Percentiles rank a stretch among this genome's conserved stretches.
Conservation (phyloP, 768 basidiomycete species). For the Termitomyces sp. region DNA sequence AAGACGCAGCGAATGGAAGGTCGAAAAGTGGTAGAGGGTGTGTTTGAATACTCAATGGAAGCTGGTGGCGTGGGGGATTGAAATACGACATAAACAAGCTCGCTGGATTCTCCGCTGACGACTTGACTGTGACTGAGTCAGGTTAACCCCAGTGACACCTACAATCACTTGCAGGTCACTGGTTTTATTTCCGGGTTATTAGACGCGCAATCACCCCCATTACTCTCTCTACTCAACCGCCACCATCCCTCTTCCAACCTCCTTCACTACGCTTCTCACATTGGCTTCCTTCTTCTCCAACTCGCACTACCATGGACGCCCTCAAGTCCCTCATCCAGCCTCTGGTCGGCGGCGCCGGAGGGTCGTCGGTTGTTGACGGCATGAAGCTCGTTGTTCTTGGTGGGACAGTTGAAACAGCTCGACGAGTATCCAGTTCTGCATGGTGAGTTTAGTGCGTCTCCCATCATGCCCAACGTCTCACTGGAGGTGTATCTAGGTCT, state of each 20-base stretch:
- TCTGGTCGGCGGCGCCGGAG: constrained; percentile 67
- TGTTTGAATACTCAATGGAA: not conserved
- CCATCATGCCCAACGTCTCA: not conserved
- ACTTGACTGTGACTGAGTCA: constrained; percentile 17
- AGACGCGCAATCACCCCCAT: constrained; percentile 12
- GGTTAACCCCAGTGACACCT: constrained; percentile 9
- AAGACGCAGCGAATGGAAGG: not conserved
- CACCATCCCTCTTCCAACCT: constrained; percentile 9
- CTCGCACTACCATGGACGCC: constrained; percentile 52
- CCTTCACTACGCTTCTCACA: constrained; percentile 9
- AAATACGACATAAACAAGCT: constrained; percentile 1
- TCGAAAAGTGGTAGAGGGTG: not conserved
- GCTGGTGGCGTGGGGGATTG: constrained; percentile 5
- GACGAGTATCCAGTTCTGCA: constrained; percentile 75
- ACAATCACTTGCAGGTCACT: constrained; percentile 8
- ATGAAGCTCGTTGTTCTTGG: constrained; percentile 88
- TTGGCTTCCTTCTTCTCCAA: constrained; percentile 15
- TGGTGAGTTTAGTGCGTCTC: constrained; percentile 45
- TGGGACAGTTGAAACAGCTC: constrained; percentile 82
- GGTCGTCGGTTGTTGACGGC: constrained; percentile 79
- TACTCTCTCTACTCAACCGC: constrained; percentile 5
- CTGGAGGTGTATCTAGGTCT: constrained; percentile 39
- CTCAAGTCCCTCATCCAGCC: constrained; percentile 79
- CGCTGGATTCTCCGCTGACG: constrained; percentile 10
- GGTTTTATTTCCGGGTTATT: constrained; percentile 13